Percentiles rank a stretch among this genome's conserved stretches.
Evolutionary conservation across 2,329 filamentous ascomycete genomes (phyloP).

Genomic region (Clonostachys rosea): DNA sequence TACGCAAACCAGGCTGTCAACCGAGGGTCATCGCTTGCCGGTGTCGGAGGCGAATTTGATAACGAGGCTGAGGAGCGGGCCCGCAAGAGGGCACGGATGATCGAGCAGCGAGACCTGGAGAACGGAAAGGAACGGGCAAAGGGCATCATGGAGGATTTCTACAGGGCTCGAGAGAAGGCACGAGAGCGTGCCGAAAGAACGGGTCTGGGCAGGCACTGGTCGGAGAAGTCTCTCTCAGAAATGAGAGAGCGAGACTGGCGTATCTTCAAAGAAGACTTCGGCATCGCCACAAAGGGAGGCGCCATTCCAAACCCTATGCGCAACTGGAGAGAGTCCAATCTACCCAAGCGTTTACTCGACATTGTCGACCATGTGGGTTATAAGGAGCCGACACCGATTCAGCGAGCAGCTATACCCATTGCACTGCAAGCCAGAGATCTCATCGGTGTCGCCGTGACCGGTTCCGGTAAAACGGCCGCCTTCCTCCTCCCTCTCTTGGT

Average conservation of each 20-base stretch:
- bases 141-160: conserved; percentile 77
- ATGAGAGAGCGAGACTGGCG: conserved; percentile 99
- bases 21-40: conserved; percentile 34
- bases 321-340: conserved; percentile 78
- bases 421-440: conserved; percentile 88
- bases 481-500: conserved; percentile 89
- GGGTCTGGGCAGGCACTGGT: conserved; percentile 89
- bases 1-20: conserved; percentile 41
- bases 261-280: conserved; percentile 99
- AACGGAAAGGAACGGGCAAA: conserved; percentile 72
- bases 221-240: conserved; percentile 83
- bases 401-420: conserved; percentile 92
- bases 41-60: conserved; percentile 45
- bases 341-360: conserved; percentile 73
- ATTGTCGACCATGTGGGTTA: conserved; percentile 86
- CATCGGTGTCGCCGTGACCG: conserved; percentile 97
- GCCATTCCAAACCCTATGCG: conserved; percentile 94
- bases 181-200: conserved; percentile 70
- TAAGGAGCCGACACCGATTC: conserved; percentile 84
- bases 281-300: conserved; percentile 91
- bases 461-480: conserved; percentile 96
- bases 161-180: conserved; percentile 56
- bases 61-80: conserved; percentile 50
- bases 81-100: conserved; percentile 57
- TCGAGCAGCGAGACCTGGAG: conserved; percentile 72